Evolutionary conservation across 176 grass and related monocot species (phyloP), one percentile per base, ranked within the genome.

Genomic region (Rhipidocladum racemiflorum): DNA sequence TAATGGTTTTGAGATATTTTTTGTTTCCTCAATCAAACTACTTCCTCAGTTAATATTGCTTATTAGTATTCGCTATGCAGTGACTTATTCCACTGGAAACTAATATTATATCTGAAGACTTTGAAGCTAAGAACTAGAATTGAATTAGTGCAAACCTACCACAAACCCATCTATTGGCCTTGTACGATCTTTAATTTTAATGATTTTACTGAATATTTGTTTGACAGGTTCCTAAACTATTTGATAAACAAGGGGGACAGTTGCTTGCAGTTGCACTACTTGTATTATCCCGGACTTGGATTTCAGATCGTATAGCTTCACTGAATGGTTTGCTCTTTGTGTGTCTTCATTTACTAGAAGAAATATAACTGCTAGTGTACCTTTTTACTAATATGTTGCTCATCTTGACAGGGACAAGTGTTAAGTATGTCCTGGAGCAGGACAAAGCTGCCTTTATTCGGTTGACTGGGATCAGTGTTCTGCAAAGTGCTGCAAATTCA

Each of bases 401-500:
- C 4, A 50, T 82, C 80, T 81, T 92, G 54, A 73, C 72, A 98
- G 96, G 96, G 46, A 98, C 89, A 60, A 98, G 92, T 77, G 92
- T 98, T 40, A 98, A 98, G 88, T 95, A 86, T 91, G 96, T 98
- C 69, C 75, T 98, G 73, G 96, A 98, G 76, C 96, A 98, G 82
- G 90, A 98, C 77, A 98, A 90, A 81, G 89, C 87, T 71, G 96
- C 96, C 46, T 98, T 98, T 74, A 86, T 95, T 80, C 81, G 85
- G 56, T 87, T 98, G 86, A 91, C 78, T 85, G 92, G 90, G 68
- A 93, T 93, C 48, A 98, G 96, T 84, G 75, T 98, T 78, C 91
- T 98, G 87, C 96, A 98, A 91, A 98, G 96, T 88, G 92, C 92
- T 10, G 96, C 96, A 74, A 95, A 95, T 84, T 91, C 96, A 72